Percentiles rank a stretch among this genome's conserved stretches.
phyloP scores from a whole-genome alignment of 345 rosid species.

The Euphorbia peplus region DNA sequence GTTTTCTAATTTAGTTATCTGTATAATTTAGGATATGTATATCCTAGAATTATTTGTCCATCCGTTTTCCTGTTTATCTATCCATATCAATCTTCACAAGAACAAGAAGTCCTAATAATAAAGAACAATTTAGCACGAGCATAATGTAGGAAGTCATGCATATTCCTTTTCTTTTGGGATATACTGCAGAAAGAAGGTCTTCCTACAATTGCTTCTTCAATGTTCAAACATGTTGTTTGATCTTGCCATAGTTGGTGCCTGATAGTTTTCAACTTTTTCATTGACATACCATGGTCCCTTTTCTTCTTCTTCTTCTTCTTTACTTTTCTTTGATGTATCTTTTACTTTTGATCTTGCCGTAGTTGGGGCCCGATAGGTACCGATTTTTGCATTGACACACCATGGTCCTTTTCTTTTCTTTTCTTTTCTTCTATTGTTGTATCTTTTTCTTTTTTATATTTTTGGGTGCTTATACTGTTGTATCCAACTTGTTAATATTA shows the following conservation, averaged over 20 bases:
- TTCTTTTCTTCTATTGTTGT: neutral
- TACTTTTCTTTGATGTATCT: neutral
- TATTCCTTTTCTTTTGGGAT: neutral
- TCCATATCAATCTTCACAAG: neutral
- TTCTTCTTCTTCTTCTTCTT: neutral
- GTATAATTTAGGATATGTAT: constrained; percentile 1
- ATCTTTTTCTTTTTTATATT: neutral
- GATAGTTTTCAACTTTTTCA: neutral
- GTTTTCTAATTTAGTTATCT: neutral
- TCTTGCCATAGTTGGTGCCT: neutral
- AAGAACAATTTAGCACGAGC: neutral
- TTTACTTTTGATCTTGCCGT: no score
- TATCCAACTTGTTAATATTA: neutral
- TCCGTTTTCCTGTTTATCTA: neutral
- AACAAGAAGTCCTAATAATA: neutral
- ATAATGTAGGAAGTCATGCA: neutral
- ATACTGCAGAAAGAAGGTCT: neutral
- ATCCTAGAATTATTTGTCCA: neutral
- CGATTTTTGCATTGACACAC: neutral
- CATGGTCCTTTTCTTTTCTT: neutral
- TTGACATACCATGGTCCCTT: neutral
- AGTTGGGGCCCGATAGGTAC: no score
- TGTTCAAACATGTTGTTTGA: neutral
- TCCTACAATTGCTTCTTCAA: neutral
- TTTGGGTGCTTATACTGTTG: neutral